Conservation (phyloP, 73 alveolate species). For the Symbiodinium pilosum region DNA sequence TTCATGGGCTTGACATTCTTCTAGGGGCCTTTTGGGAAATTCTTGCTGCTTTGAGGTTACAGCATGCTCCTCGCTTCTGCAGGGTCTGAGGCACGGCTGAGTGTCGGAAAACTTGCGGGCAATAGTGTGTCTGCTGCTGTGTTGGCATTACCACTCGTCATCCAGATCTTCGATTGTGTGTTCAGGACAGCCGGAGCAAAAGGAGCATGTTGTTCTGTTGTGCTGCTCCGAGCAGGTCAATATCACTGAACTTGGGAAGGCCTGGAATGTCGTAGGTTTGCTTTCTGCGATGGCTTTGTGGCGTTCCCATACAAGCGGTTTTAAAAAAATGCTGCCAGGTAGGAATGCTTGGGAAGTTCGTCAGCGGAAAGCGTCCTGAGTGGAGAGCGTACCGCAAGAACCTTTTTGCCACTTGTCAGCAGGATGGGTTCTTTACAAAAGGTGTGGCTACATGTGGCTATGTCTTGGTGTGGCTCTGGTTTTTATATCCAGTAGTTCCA, state of each 20-base stretch:
- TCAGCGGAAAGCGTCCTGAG: background rate
- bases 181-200: background rate
- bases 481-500: no score
- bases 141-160: background rate
- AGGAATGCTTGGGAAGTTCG: background rate
- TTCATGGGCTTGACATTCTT: background rate
- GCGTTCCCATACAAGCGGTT: no score
- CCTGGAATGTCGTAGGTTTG: background rate
- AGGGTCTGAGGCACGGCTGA: background rate
- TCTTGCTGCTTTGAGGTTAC: background rate
- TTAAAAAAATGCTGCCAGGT: no score
- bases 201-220: no score
- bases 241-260: background rate
- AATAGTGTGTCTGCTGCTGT: no score
- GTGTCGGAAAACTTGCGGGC: no score
- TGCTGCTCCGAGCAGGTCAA: no score
- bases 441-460: no score
- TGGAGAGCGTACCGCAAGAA: constrained; percentile 10
- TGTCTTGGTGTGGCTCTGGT: no score
- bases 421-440: background rate
- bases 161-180: background rate
- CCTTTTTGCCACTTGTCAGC: background rate
- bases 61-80: constrained; percentile 8
- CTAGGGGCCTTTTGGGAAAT: no score
- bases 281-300: no score